Conservation (phyloP, 2,329 filamentous ascomycete species). For the Alternaria burnsii region DNA sequence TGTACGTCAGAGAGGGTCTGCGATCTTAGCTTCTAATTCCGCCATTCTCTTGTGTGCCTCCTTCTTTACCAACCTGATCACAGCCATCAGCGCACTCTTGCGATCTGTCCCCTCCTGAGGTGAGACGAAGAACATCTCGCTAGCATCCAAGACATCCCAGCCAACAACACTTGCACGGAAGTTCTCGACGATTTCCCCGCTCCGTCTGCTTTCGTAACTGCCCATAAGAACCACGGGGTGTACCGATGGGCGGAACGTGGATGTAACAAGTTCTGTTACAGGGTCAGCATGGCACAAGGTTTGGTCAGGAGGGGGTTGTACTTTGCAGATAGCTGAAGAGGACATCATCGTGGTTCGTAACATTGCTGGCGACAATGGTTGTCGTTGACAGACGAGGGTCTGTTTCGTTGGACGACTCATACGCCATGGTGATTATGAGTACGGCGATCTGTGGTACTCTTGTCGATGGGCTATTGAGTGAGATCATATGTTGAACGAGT, state of each 20-base stretch:
- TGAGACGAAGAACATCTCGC: not conserved
- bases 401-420: not conserved
- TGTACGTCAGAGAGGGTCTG: not conserved
- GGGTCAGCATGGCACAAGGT: not conserved
- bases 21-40: not conserved
- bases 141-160: not conserved
- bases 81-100: not conserved
- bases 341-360: no score
- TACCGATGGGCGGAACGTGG: not conserved
- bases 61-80: not conserved
- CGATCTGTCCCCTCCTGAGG: not conserved
- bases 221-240: not conserved
- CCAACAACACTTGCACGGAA: constrained; percentile 1
- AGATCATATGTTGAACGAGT: not conserved
- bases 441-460: not conserved
- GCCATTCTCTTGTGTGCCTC: not conserved
- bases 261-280: not conserved
- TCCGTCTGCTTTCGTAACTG: not conserved
- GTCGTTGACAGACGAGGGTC: not conserved
- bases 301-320: not conserved
- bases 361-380: no score
- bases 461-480: not conserved
- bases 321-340: not conserved
- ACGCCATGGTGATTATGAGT: not conserved
- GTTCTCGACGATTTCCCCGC: not conserved